Conservation (phyloP, 441 rosid genomes). For the Erodium texanum region DNA sequence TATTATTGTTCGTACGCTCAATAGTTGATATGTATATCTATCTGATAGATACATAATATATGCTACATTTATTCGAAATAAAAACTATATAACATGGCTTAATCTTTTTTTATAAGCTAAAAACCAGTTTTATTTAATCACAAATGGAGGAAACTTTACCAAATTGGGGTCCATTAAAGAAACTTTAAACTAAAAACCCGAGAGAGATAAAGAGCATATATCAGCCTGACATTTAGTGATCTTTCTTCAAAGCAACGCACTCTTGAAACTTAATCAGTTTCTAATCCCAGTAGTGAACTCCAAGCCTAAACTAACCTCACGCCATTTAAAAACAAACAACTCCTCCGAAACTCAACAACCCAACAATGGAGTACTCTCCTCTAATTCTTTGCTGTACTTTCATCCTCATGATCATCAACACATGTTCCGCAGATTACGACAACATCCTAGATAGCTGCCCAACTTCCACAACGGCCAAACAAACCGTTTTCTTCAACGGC, state of each 20-base stretch:
- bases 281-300: slow-evolving; percentile 44
- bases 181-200: no score
- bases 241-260: slow-evolving; percentile 43
- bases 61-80: no score
- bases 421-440: slow-evolving; percentile 32
- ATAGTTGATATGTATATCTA: no score
- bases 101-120: no score
- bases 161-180: no score
- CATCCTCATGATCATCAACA: slow-evolving; percentile 18
- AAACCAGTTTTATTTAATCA: no score
- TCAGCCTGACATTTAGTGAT: background rate
- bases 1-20: no score
- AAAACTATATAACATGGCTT: no score
- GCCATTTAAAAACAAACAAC: background rate
- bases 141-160: no score
- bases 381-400: slow-evolving; percentile 17
- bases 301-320: slow-evolving; percentile 24
- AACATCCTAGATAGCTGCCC: slow-evolving; percentile 70
- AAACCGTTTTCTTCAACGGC: slow-evolving; percentile 61
- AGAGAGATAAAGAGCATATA: background rate
- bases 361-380: slow-evolving; percentile 39
- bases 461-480: slow-evolving; percentile 25
- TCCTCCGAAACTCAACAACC: background rate
- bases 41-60: no score
- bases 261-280: slow-evolving; percentile 37